phyloP scores from a whole-genome alignment of 2,329 filamentous ascomycete genomes.

The Gaeumannomyces tritici region DNA sequence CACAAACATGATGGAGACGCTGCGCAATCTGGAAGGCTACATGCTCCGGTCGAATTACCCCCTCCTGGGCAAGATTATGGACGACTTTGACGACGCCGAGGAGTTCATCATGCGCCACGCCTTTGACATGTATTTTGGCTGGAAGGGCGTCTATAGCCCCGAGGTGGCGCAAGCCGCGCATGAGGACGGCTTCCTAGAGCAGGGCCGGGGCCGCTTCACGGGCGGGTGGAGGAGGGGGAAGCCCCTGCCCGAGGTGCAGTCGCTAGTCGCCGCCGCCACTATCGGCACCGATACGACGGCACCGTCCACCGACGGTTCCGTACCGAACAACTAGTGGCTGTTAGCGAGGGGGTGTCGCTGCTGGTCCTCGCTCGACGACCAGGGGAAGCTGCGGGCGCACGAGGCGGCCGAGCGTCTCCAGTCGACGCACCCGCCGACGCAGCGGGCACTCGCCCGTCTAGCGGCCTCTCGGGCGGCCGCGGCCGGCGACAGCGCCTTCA shows the following conservation, averaged over 20 bases:
- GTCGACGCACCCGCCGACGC: neutral
- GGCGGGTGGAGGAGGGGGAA: conserved; percentile 13
- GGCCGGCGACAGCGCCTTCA: too few species aligned
- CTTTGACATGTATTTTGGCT: conserved; percentile 27
- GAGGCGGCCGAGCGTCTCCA: neutral
- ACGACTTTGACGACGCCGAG: conserved; percentile 20
- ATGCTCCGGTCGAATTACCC: conserved; percentile 27
- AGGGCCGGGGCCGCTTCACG: conserved; percentile 29
- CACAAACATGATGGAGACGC: conserved; percentile 6
- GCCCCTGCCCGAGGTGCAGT: neutral
- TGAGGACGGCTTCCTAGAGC: conserved; percentile 22
- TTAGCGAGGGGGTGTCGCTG: conserved; percentile 2
- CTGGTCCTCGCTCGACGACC: neutral
- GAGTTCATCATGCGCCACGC: conserved; percentile 15
- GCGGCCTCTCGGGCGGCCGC: too few species aligned
- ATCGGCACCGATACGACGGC: neutral
- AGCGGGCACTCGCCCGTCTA: neutral
- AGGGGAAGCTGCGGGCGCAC: neutral
- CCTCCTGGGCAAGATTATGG: conserved; percentile 24
- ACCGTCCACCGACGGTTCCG: neutral
- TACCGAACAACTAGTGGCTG: conserved; percentile 1
- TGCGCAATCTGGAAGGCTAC: conserved; percentile 7
- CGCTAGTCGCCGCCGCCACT: neutral
- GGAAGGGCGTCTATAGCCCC: conserved; percentile 23
- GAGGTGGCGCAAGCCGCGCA: conserved; percentile 20